Evolutionary conservation across 1,284 basidiomycete genomes (phyloP), one percentile per base, ranked within the genome.

Genomic region (Mycosarcoma mackinlayi): DNA sequence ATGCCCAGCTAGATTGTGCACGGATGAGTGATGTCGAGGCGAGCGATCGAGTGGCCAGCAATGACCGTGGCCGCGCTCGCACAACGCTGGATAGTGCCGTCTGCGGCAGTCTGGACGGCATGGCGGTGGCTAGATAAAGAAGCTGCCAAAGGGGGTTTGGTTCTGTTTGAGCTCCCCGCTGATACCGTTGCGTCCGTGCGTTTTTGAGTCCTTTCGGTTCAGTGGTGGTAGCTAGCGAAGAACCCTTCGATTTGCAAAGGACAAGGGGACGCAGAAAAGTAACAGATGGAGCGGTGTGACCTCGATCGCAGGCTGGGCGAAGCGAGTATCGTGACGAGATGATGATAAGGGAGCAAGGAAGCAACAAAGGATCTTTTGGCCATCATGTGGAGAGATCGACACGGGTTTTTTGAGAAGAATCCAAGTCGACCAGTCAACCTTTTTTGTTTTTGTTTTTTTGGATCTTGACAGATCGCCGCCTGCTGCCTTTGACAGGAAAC

Each of bases 1-100:
- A 41, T 4, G 70, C 60, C 70, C 70, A 73, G 31, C 51, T 65
- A 40, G 68, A 71, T 19, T 71, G 68, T 34, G 53, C 46, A 28
- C 64, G 58, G 3, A 31, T 23, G 11, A 37, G 45, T 25, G 57
- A 14, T 14, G 57, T 19, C 0, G 48, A 31, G 6, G 42, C 21
- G 9, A 64, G 38, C 11, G 37, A 23, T 16, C 41, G 47, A 18
- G 34, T 18, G 14, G 57, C 27, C 0, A 40, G 25, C 18, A 14
- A 38, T n/a, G 48, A 39, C n/a, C 56, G 23, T 24, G 39, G n/a
- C 10, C 40, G 46, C 18, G 27, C 38, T 21, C 57, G 21, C 18
- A 44, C 33, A 2, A 47, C 62, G 14, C 47, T 39, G 7, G 47
- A 28, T 16, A 61, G 48, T n/a, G 53, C 54, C 8, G 40, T 39